These are phyloP conservation scores for Logfia minima DNA, from an alignment of 129 eudicot species.

Conservation along the genomic window DNA sequence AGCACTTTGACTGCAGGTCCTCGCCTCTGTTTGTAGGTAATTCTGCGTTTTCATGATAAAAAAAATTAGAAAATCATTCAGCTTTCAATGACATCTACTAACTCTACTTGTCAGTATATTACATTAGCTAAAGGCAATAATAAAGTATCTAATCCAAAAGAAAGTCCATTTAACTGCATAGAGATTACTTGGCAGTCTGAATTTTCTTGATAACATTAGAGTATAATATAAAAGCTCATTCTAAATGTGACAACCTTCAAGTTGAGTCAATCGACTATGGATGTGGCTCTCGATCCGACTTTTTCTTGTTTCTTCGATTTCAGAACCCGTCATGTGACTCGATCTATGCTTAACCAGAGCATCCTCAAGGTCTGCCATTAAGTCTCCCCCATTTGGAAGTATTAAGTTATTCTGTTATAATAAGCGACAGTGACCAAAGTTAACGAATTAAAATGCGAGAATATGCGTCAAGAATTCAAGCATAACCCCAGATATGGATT, in stretches of 20 bases:
- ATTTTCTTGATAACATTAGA: conserved; percentile 4
- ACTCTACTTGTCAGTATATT: neutral
- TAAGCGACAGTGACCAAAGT: neutral
- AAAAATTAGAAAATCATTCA: neutral
- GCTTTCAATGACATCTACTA: neutral
- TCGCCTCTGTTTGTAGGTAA: conserved; percentile 98
- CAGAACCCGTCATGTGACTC: conserved; percentile 55
- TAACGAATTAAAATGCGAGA: neutral
- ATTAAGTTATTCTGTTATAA: conserved; percentile 45
- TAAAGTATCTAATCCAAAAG: neutral
- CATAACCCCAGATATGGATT: neutral
- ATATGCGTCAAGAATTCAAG: conserved; percentile 10
- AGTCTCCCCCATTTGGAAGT: conserved; percentile 50
- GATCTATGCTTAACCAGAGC: conserved; percentile 62
- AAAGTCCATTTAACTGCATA: neutral
- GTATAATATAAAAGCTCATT: neutral
- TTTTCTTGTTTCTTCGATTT: conserved; percentile 56
- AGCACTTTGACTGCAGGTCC: conserved; percentile 91
- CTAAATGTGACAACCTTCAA: conserved; percentile 61
- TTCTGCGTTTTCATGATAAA: conserved; percentile 46
- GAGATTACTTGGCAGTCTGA: neutral
- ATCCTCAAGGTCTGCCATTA: conserved; percentile 82
- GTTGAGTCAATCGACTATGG: conserved; percentile 74
- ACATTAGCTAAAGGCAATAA: neutral
- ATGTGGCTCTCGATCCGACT: conserved; percentile 62